These are phyloP conservation scores for Acanthamoeba divionensis DNA, from an alignment of 208 protist genomes.

Conservation along the genomic window DNA sequence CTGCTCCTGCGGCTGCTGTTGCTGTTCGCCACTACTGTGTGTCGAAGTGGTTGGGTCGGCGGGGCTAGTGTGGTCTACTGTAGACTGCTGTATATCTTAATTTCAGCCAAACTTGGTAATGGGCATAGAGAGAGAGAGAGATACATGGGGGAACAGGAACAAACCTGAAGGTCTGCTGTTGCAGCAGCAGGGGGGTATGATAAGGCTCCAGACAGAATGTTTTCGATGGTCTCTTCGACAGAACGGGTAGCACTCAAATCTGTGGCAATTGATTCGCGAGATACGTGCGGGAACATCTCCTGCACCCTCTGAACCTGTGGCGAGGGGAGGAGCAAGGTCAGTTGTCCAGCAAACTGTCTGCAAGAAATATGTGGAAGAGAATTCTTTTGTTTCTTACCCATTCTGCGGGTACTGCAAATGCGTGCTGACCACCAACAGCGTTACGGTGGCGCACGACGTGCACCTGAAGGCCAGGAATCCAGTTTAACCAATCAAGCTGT, in stretches of 20 bases:
- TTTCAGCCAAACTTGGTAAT: no score
- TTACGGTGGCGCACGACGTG: not conserved
- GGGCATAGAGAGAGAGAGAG: not conserved
- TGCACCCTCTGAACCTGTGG: constrained; percentile 1
- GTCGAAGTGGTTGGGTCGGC: no score
- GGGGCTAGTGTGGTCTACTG: no score
- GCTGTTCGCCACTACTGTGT: no score
- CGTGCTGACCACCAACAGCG: not conserved
- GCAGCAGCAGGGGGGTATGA: not conserved
- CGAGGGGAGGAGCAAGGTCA: not conserved
- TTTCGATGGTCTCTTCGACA: not conserved
- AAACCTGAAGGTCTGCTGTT: not conserved
- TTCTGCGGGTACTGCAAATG: not conserved
- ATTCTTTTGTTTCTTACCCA: not conserved
- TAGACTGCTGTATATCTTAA: no score
- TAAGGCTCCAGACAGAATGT: not conserved
- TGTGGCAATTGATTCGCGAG: not conserved
- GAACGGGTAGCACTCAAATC: not conserved
- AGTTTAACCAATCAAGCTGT: not conserved
- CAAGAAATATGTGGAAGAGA: not conserved
- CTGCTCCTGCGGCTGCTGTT: no score
- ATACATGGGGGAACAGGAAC: not conserved
- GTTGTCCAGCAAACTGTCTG: not conserved
- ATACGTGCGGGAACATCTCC: not conserved
- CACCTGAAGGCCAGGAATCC: not conserved